Base-by-base conservation (phyloP, 2,329 filamentous ascomycete species). In the Xylaria polymorpha region DNA sequence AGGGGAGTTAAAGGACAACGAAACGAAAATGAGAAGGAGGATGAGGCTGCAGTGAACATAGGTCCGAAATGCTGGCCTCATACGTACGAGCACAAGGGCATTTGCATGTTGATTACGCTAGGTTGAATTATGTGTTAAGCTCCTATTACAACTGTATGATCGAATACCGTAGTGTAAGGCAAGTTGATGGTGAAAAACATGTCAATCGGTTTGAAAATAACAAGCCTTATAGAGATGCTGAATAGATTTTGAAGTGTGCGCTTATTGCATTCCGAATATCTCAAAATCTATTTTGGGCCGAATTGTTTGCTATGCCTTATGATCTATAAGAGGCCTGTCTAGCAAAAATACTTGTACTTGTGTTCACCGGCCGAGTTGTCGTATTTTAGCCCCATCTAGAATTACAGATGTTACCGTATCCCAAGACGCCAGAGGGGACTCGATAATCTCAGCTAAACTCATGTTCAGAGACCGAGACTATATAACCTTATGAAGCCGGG, bases 401-500 rank as follows among this genome's bases (percentile, higher is more conserved):
- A 8, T 35, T 37, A n/a, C 9, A 37, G 8, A 6, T 35, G 4
- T 53, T 35, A 20, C 6, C 35, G 18, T 29, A 29, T 20, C 15
- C 10, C 15, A 10, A n/a, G 25, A 35, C 50, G 18, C 20, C 15
- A 6, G 9, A 20, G 20, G n/a, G 32, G 18, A 55, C 9, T 53
- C 5, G 2, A 53, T 55, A 32, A 18, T 51, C 14, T 6, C 3
- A 22, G 22, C 6, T n/a, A 25, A 29, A 32, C 32, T 44, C 3
- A 32, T 53, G 7, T 15, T 61, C 14, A 32, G 25, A 37, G 35
- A 7, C 37, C 35, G 18, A 39, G 10, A 32, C 37, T 64, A 66
- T 60, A 62, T 44, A 51, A 25, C n/a, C 10, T 12, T 9, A 39
- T 22, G 12, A 15, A 32, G 29, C 55, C 71, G 44, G 9, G 46